Evolutionary conservation across 2,329 filamentous ascomycete species (phyloP).

Genomic region (Nakataea oryzae): DNA sequence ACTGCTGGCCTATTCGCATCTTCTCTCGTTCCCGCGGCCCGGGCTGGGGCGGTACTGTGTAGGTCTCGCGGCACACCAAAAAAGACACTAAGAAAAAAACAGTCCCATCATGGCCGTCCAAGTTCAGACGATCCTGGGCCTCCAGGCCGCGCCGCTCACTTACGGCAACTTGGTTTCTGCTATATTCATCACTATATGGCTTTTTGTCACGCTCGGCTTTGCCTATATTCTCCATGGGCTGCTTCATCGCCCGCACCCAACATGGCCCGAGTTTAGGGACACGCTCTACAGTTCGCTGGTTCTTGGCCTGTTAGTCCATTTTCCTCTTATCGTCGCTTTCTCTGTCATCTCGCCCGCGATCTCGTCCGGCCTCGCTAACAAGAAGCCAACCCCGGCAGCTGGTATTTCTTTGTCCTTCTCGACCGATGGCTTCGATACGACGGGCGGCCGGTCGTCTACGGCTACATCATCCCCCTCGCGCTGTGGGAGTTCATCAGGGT

Average conservation of each 20-base stretch:
- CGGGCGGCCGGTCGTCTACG: slow-evolving; percentile 2
- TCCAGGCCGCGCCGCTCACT: neutral
- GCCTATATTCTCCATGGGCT: neutral
- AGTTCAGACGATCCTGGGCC: neutral
- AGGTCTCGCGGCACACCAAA: no score
- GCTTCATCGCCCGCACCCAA: neutral
- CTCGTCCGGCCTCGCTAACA: neutral
- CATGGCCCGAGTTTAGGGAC: neutral
- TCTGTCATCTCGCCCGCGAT: neutral
- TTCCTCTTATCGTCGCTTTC: neutral
- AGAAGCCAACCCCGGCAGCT: slow-evolving; percentile 1
- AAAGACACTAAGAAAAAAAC: no score
- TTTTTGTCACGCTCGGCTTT: neutral
- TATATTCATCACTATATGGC: neutral
- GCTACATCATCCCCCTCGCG: slow-evolving; percentile 8
- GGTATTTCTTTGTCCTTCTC: slow-evolving; percentile 7
- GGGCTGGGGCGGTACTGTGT: no score
- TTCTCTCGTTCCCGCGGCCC: no score
- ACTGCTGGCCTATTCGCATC: no score
- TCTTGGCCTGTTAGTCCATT: neutral
- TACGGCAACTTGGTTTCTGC: neutral
- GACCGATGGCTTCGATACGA: slow-evolving; percentile 11
- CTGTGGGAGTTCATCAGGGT: slow-evolving; percentile 7
- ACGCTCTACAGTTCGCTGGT: neutral
- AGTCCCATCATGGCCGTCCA: neutral